Percentiles rank a stretch among this genome's conserved stretches.
These are phyloP conservation scores for Puccinia hordei DNA, from an alignment of 1,284 basidiomycete genomes.

Conservation along the genomic window DNA sequence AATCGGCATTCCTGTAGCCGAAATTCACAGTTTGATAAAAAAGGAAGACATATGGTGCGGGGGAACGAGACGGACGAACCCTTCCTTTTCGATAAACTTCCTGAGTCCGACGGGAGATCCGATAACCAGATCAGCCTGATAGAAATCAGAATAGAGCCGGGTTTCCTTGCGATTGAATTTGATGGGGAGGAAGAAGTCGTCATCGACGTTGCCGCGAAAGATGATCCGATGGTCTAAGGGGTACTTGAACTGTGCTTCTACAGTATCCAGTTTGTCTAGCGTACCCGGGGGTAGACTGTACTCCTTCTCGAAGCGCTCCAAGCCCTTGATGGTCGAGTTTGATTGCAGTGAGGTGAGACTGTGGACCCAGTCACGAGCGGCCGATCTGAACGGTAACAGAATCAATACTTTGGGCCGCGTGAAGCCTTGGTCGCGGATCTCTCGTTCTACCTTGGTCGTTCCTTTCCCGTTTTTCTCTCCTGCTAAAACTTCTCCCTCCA, in stretches of 20 bases:
- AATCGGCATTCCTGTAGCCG: slow-evolving; percentile 72
- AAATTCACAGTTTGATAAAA: background rate
- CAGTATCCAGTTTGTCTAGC: slow-evolving; percentile 73
- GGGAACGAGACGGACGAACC: background rate
- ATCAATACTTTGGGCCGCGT: slow-evolving; percentile 91
- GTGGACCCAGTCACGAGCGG: slow-evolving; percentile 75
- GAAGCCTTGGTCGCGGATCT: slow-evolving; percentile 90
- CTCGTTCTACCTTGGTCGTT: slow-evolving; percentile 55
- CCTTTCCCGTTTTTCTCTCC: background rate
- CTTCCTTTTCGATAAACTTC: slow-evolving; percentile 87
- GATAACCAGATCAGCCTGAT: slow-evolving; percentile 84
- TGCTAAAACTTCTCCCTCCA: background rate
- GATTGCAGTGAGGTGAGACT: slow-evolving; percentile 65
- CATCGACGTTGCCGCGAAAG: slow-evolving; percentile 96
- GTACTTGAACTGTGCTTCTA: slow-evolving; percentile 24
- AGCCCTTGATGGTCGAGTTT: slow-evolving; percentile 79
- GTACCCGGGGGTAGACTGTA: slow-evolving; percentile 79
- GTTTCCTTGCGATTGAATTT: slow-evolving; percentile 84
- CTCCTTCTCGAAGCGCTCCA: slow-evolving; percentile 75
- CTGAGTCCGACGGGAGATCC: slow-evolving; percentile 90
- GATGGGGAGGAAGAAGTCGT: slow-evolving; percentile 87
- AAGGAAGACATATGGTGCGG: no score
- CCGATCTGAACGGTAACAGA: slow-evolving; percentile 87
- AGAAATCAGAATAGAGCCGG: slow-evolving; percentile 85
- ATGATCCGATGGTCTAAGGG: slow-evolving; percentile 73